Base-by-base conservation (phyloP, 208 protist species). In the Trypanosoma melophagium region DNA sequence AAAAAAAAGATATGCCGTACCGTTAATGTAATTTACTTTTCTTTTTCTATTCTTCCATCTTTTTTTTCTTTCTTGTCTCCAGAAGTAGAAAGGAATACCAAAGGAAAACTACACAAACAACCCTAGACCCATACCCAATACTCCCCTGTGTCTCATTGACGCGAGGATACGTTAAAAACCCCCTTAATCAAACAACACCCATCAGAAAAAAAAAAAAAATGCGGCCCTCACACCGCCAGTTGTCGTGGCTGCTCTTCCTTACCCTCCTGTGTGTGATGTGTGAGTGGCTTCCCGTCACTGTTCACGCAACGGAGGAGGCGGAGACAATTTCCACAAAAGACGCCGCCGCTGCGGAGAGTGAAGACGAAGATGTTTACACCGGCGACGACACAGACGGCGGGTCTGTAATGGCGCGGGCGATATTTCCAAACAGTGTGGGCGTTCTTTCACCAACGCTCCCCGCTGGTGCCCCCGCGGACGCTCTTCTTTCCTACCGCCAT, bases 401-500 rank as follows among this genome's bases (percentile, higher is more conserved):
- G 22, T 44, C 35, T 19, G 40, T 61, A 19, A 59, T 44, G 10
- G 57, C 60, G 2, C 79, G 76, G 28, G 85, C 80, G 31, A 83
- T 87, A 56, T 93, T 96, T 55, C 82, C 79, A 0, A 80, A 87
- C 60, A 60, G 53, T 44, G 60, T 71, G 5, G 75, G 72, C 38
- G 66, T 71, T 22, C 10, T 69, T 7, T 77, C 77, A 53, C 85
- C 81, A 0, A 69, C 71, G 47, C 67, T 93, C 24, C 77, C 70
- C 3, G 83, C 81, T 2, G 90, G 90, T 9, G 68, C 72, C 17
- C 74, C 69, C 51, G 63, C 74, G 2, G 65, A 85, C 14, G 69
- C 63, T 5, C 51, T 88, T 35, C 76, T 96, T 25, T 86, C 78
- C 17, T 96, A 82, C 75, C 83, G 83, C 40, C 94, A 94, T 70